Evolutionary conservation across 129 eudicot genomes (phyloP).

Genomic region (Pittosporum tobira): DNA sequence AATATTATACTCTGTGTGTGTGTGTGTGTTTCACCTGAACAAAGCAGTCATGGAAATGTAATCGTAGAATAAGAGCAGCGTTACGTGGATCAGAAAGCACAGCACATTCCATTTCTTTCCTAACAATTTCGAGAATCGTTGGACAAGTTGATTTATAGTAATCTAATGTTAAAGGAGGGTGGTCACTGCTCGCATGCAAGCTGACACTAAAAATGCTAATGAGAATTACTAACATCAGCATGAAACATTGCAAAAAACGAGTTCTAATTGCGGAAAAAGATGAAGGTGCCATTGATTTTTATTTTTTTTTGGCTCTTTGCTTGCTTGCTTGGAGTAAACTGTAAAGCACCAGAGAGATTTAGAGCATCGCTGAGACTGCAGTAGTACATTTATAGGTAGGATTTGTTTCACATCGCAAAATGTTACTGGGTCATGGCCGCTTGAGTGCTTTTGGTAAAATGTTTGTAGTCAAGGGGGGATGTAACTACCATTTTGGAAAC

Average conservation of each 20-base stretch:
- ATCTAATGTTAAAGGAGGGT: slow-evolving; percentile 63
- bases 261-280: neutral
- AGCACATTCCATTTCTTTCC: slow-evolving; percentile 92
- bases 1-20: too few relatives aligned
- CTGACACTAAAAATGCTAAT: slow-evolving; percentile 12
- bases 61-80: slow-evolving; percentile 70
- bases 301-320: slow-evolving; percentile 13
- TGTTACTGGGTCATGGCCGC: slow-evolving; percentile 13
- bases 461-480: slow-evolving; percentile 76
- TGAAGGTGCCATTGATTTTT: slow-evolving; percentile 23
- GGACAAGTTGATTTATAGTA: slow-evolving; percentile 74
- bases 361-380: slow-evolving; percentile 34
- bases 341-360: neutral
- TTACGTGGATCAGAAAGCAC: slow-evolving; percentile 72
- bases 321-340: slow-evolving; percentile 10
- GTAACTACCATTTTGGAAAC: slow-evolving; percentile 43
- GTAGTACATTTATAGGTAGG: slow-evolving; percentile 11
- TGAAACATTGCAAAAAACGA: slow-evolving; percentile 18
- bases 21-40: slow-evolving; percentile 79
- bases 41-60: slow-evolving; percentile 91
- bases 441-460: slow-evolving; percentile 17
- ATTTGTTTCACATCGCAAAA: neutral
- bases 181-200: slow-evolving; percentile 43
- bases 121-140: slow-evolving; percentile 44
- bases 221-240: slow-evolving; percentile 19